These are phyloP conservation scores for Trichosporon sp. DNA, from an alignment of 1,284 basidiomycete species.

Conservation along the genomic window DNA sequence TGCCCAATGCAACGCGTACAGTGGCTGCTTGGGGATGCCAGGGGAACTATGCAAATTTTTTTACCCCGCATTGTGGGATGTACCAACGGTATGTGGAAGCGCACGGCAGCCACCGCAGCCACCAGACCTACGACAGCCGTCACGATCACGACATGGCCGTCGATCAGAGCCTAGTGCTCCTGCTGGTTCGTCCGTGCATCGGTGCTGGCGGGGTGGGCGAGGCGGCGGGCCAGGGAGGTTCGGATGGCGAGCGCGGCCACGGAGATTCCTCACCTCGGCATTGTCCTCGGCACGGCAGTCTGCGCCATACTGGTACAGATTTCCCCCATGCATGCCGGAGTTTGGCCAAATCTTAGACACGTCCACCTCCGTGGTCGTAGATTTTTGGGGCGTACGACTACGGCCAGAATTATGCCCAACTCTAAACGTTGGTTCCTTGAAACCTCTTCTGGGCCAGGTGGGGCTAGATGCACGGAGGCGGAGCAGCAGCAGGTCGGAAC, in stretches of 20 bases:
- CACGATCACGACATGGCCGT: background rate
- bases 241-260: background rate
- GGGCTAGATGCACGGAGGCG: background rate
- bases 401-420: background rate
- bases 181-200: background rate
- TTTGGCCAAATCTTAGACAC: background rate
- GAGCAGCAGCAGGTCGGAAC: background rate
- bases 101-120: background rate
- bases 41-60: background rate
- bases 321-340: background rate
- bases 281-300: background rate
- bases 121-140: background rate
- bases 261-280: background rate
- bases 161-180: background rate
- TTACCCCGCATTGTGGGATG: background rate
- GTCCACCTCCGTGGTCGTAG: background rate
- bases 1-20: background rate
- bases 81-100: background rate
- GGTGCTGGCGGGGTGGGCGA: background rate
- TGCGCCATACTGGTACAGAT: background rate
- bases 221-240: background rate
- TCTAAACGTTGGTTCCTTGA: background rate
- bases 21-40: background rate
- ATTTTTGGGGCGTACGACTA: background rate
- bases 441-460: background rate